A percentile compares a stretch with the other conserved stretches of the same genome.
Conservation (phyloP, 1,139 yeast species). For the Protomyces macrosporus region DNA sequence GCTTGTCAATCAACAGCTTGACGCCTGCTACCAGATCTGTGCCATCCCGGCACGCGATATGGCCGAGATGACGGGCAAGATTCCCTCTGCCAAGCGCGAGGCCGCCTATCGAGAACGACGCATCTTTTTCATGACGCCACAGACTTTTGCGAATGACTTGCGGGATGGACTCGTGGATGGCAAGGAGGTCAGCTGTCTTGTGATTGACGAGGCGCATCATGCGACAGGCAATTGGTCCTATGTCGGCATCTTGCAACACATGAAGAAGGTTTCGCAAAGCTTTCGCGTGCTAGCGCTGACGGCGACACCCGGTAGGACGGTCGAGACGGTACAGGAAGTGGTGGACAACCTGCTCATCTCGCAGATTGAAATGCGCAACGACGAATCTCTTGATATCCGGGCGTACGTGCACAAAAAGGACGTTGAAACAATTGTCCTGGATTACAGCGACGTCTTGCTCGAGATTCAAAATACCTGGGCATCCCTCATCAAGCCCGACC, state of each 20-base stretch:
- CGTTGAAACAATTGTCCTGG: conserved; percentile 56
- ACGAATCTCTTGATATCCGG: conserved; percentile 71
- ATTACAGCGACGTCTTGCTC: conserved; percentile 50
- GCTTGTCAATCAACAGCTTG: conserved; percentile 93
- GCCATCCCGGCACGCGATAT: conserved; percentile 74
- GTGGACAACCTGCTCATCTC: conserved; percentile 69
- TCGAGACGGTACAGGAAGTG: conserved; percentile 83
- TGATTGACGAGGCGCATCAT: conserved; percentile 93
- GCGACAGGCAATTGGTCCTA: conserved; percentile 89
- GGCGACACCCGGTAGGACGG: conserved; percentile 79
- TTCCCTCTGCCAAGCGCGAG: conserved; percentile 51
- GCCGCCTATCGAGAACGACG: conserved; percentile 70
- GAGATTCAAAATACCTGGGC: conserved; percentile 51
- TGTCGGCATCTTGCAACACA: conserved; percentile 66
- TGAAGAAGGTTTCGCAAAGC: conserved; percentile 58
- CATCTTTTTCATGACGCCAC: conserved; percentile 93
- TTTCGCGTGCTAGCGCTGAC: conserved; percentile 79
- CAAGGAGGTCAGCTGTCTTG: conserved; percentile 63
- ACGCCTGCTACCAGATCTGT: conserved; percentile 83
- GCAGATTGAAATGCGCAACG: conserved; percentile 78
- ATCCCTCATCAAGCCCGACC: conserved; percentile 58
- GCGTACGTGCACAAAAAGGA: conserved; percentile 70
- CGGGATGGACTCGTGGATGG: conserved; percentile 71
- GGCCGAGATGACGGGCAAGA: conserved; percentile 67
- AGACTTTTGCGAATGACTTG: conserved; percentile 87